Evolutionary conservation across 768 basidiomycete species (phyloP), one percentile per base, ranked within the genome.

Genomic region (Lentinula lateritia): DNA sequence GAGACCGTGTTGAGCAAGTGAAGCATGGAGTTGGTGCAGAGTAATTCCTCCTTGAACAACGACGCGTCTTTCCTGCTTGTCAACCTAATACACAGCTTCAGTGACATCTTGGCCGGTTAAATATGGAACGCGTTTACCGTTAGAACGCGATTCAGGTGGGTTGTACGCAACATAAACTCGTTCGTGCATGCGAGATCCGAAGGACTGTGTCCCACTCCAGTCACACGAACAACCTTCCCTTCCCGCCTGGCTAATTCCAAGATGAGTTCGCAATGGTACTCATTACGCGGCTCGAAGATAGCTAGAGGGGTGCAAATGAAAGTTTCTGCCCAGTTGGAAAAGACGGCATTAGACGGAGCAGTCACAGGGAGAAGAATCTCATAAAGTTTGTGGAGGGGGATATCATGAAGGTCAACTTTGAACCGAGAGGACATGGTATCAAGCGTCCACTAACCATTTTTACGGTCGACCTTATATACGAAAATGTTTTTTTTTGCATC

Each of bases 161-260:
- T 85, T 62, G 91, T 91, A 58, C 89, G 81, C 61, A 98, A 74
- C 86, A 98, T 90, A 75, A 84, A 95, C 10, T 87, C 92, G 56
- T 77, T 82, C 0, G 95, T 97, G 74, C 94, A 98, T 0, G 93
- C 91, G 54, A 98, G 80, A 75, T 99, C 96, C 69, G 88, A 91
- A 23, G 96, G 96, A 61, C 90, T 92, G 75, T 98, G 95, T 2
- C 95, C 96, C 15, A 93, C 86, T 12, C 94, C 97, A 12, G 87
- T 89, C 0, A 92, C 90, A 60, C 94, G 85, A 38, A 98, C 79
- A 20, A 82, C 78, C 69, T 83, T 85, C 15, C 81, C 76, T 69
- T 94, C 85, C 46, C 89, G 78, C 16, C 87, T 78, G 0, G 95
- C 94, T 28, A 94, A 85, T 68, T 92, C 91, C 32, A 98, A 78